Evolutionary conservation across 768 basidiomycete species (phyloP).

Genomic region (Leucosporidium creatinivorum): DNA sequence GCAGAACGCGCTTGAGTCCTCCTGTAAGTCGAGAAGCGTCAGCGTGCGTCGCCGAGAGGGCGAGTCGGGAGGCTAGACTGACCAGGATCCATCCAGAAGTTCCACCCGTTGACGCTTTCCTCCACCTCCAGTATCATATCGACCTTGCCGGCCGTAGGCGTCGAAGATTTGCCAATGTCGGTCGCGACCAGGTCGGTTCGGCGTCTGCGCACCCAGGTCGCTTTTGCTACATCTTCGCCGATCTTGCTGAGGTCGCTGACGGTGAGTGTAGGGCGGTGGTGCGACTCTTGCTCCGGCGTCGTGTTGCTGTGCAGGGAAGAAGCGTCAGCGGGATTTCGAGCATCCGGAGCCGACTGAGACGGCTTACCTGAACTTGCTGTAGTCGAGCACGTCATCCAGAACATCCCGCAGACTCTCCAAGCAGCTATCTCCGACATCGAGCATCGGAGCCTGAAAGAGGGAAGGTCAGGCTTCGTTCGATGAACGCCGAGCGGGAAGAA

Average conservation of each 20-base stretch:
- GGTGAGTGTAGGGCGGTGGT: background rate
- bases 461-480: conserved; percentile 1
- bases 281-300: background rate
- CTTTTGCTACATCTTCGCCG: conserved; percentile 15
- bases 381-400: conserved; percentile 27
- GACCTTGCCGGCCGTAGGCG: background rate
- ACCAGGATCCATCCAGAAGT: conserved; percentile 5
- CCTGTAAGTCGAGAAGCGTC: too few species aligned
- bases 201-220: conserved; percentile 19
- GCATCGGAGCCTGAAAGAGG: background rate
- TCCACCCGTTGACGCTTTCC: conserved; percentile 13
- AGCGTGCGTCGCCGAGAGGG: too few species aligned
- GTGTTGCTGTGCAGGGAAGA: background rate
- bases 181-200: conserved; percentile 12
- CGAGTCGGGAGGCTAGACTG: too few species aligned
- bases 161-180: background rate
- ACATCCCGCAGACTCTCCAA: conserved; percentile 20
- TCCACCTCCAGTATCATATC: conserved; percentile 22
- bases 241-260: conserved; percentile 2
- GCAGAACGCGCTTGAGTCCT: conserved; percentile 8
- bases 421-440: conserved; percentile 26
- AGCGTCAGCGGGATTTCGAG: too few species aligned
- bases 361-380: conserved; percentile 15
- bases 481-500: conserved; percentile 10
- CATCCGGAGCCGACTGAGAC: too few species aligned